Evolutionary conservation across 768 basidiomycete species (phyloP).

Genomic region (Cubamyces sp.): DNA sequence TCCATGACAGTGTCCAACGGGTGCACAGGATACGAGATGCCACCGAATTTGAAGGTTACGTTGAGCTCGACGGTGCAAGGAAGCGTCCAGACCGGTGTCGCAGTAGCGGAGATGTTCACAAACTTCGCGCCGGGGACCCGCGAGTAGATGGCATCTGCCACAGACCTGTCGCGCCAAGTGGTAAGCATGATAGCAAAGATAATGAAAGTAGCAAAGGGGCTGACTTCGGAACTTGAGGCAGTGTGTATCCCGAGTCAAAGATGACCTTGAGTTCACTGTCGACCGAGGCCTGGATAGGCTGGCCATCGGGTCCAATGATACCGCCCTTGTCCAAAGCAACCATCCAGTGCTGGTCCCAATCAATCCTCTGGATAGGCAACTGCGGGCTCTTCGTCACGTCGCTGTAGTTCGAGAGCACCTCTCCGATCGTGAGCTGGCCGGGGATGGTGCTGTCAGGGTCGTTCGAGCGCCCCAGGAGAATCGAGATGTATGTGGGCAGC

Average conservation of each 20-base stretch:
- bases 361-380: conserved; percentile 31
- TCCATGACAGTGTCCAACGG: conserved; percentile 39
- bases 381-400: conserved; percentile 34
- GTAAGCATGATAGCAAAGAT: neutral
- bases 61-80: conserved; percentile 41
- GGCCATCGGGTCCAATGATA: conserved; percentile 41
- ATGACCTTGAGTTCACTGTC: conserved; percentile 31
- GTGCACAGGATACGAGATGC: conserved; percentile 38
- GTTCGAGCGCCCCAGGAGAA: conserved; percentile 36
- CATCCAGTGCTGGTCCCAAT: conserved; percentile 38
- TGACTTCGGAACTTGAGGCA: conserved; percentile 39
- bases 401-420: conserved; percentile 32
- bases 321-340: conserved; percentile 36
- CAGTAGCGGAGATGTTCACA: conserved; percentile 14
- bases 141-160: conserved; percentile 40
- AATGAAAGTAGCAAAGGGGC: too few species aligned
- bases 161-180: conserved; percentile 5
- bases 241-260: conserved; percentile 37
- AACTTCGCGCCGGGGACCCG: conserved; percentile 38
- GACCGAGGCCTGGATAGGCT: conserved; percentile 26
- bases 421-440: conserved; percentile 39
- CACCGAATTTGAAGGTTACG: conserved; percentile 39
- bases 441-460: conserved; percentile 33
- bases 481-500: conserved; percentile 37
- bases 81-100: conserved; percentile 35